phyloP scores from a whole-genome alignment of 768 basidiomycete genomes.

The Pisolithus albus region DNA sequence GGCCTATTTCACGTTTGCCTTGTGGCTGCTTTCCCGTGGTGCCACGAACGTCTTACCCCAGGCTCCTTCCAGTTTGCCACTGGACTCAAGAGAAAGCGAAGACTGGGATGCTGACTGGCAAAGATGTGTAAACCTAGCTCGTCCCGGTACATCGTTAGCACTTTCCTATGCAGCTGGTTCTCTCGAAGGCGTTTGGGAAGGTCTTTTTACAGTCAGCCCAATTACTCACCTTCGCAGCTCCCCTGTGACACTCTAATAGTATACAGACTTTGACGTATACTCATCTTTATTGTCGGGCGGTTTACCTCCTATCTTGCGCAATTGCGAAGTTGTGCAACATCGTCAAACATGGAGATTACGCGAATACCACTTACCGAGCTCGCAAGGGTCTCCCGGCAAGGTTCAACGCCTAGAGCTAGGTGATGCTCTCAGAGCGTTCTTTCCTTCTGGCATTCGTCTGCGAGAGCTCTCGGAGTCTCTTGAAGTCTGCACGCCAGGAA shows the following conservation, averaged over 20 bases:
- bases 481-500: slow-evolving; percentile 40
- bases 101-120: slow-evolving; percentile 74
- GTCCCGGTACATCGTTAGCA: slow-evolving; percentile 30
- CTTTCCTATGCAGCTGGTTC: slow-evolving; percentile 57
- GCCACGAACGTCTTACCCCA: slow-evolving; percentile 6
- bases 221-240: not conserved
- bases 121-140: slow-evolving; percentile 39
- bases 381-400: slow-evolving; percentile 20
- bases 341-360: slow-evolving; percentile 85
- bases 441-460: slow-evolving; percentile 48
- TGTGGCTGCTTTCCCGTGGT: slow-evolving; percentile 10
- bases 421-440: slow-evolving; percentile 54
- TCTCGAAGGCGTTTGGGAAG: slow-evolving; percentile 76
- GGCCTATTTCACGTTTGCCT: slow-evolving; percentile 52
- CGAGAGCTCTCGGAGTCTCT: slow-evolving; percentile 44
- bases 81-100: slow-evolving; percentile 25
- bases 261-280: slow-evolving; percentile 81
- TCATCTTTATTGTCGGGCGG: slow-evolving; percentile 67
- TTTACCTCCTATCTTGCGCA: slow-evolving; percentile 57
- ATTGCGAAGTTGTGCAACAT: slow-evolving; percentile 73
- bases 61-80: slow-evolving; percentile 9
- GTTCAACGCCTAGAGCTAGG: slow-evolving; percentile 43
- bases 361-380: slow-evolving; percentile 56
- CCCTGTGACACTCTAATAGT: slow-evolving; percentile 35
- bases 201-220: slow-evolving; percentile 58